phyloP scores from a whole-genome alignment of 2,329 filamentous ascomycete genomes.

The Microcyclospora tardicrescens region DNA sequence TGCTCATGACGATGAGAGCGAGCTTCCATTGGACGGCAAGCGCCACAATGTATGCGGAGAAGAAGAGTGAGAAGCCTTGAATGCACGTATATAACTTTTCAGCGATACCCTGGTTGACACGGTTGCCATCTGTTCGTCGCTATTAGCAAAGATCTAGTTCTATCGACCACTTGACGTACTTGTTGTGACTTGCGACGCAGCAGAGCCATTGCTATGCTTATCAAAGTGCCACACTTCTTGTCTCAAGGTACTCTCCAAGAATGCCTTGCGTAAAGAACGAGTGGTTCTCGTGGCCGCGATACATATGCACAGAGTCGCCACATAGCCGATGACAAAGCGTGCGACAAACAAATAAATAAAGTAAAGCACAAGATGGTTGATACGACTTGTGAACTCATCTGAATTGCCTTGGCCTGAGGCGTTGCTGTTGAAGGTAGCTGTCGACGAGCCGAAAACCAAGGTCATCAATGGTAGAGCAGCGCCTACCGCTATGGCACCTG shows the following conservation, averaged over 20 bases:
- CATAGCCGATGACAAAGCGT: constrained; percentile 50
- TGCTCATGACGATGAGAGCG: constrained; percentile 33
- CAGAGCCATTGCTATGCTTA: constrained; percentile 41
- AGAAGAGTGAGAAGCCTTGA: constrained; percentile 26
- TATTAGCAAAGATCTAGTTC: constrained; percentile 1
- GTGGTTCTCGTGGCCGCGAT: constrained; percentile 41
- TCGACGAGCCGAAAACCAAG: constrained; percentile 39
- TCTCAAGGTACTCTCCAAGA: constrained; percentile 49
- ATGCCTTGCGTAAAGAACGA: constrained; percentile 43
- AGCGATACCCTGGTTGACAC: constrained; percentile 28
- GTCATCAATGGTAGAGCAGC: constrained; percentile 36
- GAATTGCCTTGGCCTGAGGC: constrained; percentile 7
- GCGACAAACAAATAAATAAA: constrained; percentile 59
- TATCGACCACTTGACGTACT: constrained; percentile 14
- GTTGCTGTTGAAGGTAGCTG: constrained; percentile 35
- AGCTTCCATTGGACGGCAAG: constrained; percentile 32
- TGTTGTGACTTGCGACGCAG: constrained; percentile 50
- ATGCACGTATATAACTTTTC: constrained; percentile 27
- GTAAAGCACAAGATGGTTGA: constrained; percentile 40
- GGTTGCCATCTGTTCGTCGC: constrained; percentile 21
- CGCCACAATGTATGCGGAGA: constrained; percentile 29
- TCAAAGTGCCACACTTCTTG: constrained; percentile 58
- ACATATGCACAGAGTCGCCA: constrained; percentile 32
- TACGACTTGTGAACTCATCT: constrained; percentile 10
- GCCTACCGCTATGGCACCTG: constrained; percentile 31